Percentiles rank a stretch among this genome's conserved stretches.
Conservation (phyloP, 371 early-diverging fungal species). For the Mucor circinelloides region DNA sequence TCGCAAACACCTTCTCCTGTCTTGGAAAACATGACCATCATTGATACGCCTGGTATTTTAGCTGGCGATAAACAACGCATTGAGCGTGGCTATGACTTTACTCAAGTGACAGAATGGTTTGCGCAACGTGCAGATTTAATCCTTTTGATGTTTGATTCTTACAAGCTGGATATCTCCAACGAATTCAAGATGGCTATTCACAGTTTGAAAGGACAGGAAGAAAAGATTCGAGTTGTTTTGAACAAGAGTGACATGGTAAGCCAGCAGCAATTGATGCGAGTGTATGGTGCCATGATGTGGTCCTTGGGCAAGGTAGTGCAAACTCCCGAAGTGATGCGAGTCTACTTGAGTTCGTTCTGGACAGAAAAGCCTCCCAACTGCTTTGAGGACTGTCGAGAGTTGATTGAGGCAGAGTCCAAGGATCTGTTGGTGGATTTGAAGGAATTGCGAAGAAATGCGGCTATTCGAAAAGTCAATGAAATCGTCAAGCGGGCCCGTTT, state of each 20-base stretch:
- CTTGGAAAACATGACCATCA: constrained; percentile 79
- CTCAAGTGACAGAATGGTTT: constrained; percentile 83
- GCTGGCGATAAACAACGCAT: constrained; percentile 83
- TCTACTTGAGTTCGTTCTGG: constrained; percentile 86
- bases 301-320: constrained; percentile 87
- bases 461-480: constrained; percentile 85
- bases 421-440: constrained; percentile 77
- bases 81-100: constrained; percentile 84
- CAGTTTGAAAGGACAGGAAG: constrained; percentile 78
- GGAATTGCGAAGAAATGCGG: constrained; percentile 77
- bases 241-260: constrained; percentile 89
- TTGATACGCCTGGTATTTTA: constrained; percentile 90
- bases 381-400: constrained; percentile 72
- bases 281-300: constrained; percentile 94
- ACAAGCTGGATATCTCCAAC: constrained; percentile 89
- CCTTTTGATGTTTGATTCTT: constrained; percentile 83
- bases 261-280: constrained; percentile 87
- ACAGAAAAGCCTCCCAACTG: constrained; percentile 69
- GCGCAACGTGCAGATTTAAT: constrained; percentile 85
- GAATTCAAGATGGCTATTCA: constrained; percentile 85
- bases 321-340: constrained; percentile 88
- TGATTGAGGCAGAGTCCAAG: constrained; percentile 76
- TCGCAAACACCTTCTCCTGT: constrained; percentile 74
- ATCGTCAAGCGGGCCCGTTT: constrained; percentile 86
- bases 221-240: constrained; percentile 82